Evolutionary conservation across 1,284 basidiomycete species (phyloP).

Genomic region (Sphaerobolus stellatus): DNA sequence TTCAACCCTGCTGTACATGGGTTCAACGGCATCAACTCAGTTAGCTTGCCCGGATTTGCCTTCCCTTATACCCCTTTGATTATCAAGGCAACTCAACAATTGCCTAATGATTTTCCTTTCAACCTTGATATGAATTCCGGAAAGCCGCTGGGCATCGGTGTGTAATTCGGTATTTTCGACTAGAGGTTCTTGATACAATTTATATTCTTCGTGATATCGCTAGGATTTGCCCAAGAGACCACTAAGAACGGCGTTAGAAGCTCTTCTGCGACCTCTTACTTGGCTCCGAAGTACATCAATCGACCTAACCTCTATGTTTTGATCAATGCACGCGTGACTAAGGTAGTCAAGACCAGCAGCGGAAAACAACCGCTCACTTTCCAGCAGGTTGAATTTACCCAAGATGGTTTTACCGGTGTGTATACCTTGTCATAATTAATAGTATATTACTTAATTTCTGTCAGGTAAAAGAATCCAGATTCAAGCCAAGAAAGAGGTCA

Average conservation of each 20-base stretch:
- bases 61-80: constrained; percentile 19
- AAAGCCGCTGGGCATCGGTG: constrained; percentile 20
- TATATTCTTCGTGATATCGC: neutral
- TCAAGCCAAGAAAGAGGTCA: neutral
- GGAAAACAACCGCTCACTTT: neutral
- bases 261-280: constrained; percentile 22
- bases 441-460: no score
- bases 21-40: constrained; percentile 45
- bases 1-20: constrained; percentile 27
- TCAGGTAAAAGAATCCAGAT: neutral
- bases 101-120: constrained; percentile 20
- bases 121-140: constrained; percentile 24
- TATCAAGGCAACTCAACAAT: constrained; percentile 12
- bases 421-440: neutral
- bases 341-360: constrained; percentile 5
- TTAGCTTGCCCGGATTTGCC: constrained; percentile 36
- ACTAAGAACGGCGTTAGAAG: constrained; percentile 14
- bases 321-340: constrained; percentile 39
- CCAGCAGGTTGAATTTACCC: no score
- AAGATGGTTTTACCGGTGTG: no score
- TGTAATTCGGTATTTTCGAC: neutral
- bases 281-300: constrained; percentile 18
- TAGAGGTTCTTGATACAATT: neutral
- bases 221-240: constrained; percentile 18
- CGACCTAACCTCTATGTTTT: constrained; percentile 44